phyloP scores from a whole-genome alignment of 1,284 basidiomycete species.

The Cystobasidiaceae sp. region DNA sequence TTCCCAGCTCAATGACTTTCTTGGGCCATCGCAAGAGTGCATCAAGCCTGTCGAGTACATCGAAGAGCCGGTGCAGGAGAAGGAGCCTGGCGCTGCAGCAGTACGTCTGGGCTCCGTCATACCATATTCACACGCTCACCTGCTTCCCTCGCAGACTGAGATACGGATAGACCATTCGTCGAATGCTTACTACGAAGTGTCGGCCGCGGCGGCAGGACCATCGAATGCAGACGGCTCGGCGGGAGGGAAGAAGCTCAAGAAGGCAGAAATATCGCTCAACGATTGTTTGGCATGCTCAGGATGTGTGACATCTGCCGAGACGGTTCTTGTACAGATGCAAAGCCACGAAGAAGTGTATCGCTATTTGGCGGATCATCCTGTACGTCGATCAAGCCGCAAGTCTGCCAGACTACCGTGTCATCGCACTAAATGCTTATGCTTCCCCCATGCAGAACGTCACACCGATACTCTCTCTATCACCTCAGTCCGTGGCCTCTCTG shows the following conservation, averaged over 20 bases:
- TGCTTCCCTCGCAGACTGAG: constrained; percentile 35
- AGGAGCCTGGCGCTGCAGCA: constrained; percentile 41
- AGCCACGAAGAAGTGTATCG: constrained; percentile 85
- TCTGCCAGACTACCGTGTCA: not conserved
- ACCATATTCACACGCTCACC: not conserved
- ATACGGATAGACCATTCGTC: constrained; percentile 40
- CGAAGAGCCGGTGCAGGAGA: constrained; percentile 42
- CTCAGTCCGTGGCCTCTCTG: constrained; percentile 86
- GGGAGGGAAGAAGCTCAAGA: constrained; percentile 46
- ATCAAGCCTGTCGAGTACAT: constrained; percentile 75
- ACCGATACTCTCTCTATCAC: constrained; percentile 79
- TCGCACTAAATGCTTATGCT: not conserved
- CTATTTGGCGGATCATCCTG: constrained; percentile 54
- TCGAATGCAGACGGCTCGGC: constrained; percentile 10
- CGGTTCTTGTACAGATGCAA: constrained; percentile 93
- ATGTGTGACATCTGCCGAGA: constrained; percentile 97
- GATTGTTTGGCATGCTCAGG: constrained; percentile 77
- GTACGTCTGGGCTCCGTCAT: not conserved
- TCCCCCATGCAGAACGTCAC: constrained; percentile 50
- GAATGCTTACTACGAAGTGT: constrained; percentile 37
- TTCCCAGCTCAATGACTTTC: constrained; percentile 84
- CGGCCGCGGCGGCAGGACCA: not conserved
- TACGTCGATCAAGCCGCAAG: constrained; percentile 40
- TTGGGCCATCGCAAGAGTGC: constrained; percentile 93
- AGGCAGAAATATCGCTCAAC: constrained; percentile 90